These are phyloP conservation scores for Boletellus deceptivus DNA, from an alignment of 1,284 basidiomycete genomes.

Conservation along the genomic window DNA sequence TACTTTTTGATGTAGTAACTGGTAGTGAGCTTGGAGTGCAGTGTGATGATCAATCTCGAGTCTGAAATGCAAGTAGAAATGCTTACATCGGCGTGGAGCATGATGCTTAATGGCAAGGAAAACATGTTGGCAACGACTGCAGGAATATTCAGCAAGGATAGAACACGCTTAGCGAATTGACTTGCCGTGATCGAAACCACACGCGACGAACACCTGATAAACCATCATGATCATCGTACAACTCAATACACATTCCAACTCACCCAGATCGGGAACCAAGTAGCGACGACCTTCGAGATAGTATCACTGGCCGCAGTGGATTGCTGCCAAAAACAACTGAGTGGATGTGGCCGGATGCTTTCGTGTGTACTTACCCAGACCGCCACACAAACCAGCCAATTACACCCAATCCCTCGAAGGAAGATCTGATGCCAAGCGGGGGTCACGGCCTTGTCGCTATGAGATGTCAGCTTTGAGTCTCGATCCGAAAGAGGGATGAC, in stretches of 20 bases:
- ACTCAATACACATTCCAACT: constrained; percentile 12
- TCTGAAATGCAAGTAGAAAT: neutral
- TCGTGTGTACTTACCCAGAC: constrained; percentile 57
- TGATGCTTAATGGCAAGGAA: constrained; percentile 68
- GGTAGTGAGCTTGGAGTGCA: constrained; percentile 42
- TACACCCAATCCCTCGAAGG: constrained; percentile 74
- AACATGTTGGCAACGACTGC: constrained; percentile 74
- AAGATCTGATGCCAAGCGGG: constrained; percentile 76
- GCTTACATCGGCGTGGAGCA: constrained; percentile 64
- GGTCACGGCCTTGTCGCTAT: constrained; percentile 58
- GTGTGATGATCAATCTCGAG: neutral
- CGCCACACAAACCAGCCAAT: constrained; percentile 77
- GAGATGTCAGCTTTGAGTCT: neutral
- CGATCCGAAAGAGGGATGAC: constrained; percentile 16
- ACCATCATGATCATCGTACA: constrained; percentile 1
- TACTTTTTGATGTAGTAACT: constrained; percentile 69
- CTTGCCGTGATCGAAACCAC: constrained; percentile 71
- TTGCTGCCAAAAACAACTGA: constrained; percentile 47
- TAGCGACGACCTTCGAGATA: constrained; percentile 68
- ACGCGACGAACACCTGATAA: constrained; percentile 66
- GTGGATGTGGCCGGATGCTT: neutral
- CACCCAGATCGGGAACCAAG: constrained; percentile 78
- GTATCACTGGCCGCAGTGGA: constrained; percentile 70
- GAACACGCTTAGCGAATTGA: neutral
- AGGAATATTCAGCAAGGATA: constrained; percentile 1